A percentile compares a stretch with the other conserved stretches of the same genome.
Evolutionary conservation across 2,329 filamentous ascomycete genomes (phyloP).

Genomic region (Epicoccum sorghinum): DNA sequence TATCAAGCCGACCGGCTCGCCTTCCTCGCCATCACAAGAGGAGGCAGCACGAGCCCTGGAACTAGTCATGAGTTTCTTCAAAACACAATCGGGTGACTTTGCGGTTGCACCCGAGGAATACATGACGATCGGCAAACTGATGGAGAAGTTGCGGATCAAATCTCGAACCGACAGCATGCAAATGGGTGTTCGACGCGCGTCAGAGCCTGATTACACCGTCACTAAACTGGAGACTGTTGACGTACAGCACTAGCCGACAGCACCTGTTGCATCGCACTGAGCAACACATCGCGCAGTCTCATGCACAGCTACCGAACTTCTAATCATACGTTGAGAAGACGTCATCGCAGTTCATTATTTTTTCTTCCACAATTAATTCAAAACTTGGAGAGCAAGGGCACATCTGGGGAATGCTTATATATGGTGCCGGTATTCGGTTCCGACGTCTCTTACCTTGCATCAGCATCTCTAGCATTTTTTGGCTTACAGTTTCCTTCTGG

Average conservation of each 20-base stretch:
- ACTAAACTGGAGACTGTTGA: constrained; percentile 42
- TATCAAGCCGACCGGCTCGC: constrained; percentile 48
- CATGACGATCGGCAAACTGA: constrained; percentile 77
- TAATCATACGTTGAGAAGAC: constrained; percentile 7
- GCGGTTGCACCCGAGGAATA: constrained; percentile 80
- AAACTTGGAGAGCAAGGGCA: constrained; percentile 2
- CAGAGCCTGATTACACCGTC: constrained; percentile 41
- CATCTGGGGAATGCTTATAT: constrained; percentile 2
- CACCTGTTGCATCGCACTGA: constrained; percentile 14
- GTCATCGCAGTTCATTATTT: not conserved
- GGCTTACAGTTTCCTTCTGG: constrained; percentile 9
- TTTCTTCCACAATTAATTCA: constrained; percentile 5
- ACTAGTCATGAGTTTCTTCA: constrained; percentile 81
- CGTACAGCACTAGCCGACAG: constrained; percentile 32
- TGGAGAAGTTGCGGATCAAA: constrained; percentile 81
- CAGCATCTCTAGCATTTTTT: constrained; percentile 37
- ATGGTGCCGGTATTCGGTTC: constrained; percentile 20
- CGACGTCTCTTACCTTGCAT: constrained; percentile 27
- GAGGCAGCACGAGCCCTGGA: constrained; percentile 84
- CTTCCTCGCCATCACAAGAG: constrained; percentile 74
- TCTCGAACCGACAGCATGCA: constrained; percentile 50
- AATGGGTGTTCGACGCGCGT: constrained; percentile 43
- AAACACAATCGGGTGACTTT: constrained; percentile 70
- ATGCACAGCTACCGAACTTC: constrained; percentile 16
- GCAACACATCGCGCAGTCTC: constrained; percentile 12